Evolutionary conservation across 2,329 filamentous ascomycete genomes (phyloP).

Genomic region (Cordyceps javanica): DNA sequence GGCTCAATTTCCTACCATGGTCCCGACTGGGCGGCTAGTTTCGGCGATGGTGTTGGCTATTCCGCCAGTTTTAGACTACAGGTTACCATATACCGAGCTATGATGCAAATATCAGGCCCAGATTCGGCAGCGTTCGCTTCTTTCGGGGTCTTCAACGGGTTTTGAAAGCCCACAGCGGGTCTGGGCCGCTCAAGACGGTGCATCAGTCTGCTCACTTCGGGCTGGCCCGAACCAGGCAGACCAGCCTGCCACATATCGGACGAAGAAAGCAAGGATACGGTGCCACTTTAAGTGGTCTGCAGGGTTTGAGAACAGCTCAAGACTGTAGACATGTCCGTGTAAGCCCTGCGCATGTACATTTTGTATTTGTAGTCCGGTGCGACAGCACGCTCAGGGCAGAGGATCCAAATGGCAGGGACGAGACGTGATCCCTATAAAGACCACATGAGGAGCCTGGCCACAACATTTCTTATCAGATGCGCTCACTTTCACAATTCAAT

Average conservation of each 20-base stretch:
- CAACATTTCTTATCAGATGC: neutral
- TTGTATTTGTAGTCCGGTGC: too few relatives aligned
- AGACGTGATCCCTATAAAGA: neutral
- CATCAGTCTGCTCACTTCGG: neutral
- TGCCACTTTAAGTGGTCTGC: neutral
- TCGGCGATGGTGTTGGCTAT: neutral
- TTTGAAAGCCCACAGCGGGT: neutral
- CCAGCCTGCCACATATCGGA: neutral
- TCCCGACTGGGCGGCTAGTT: neutral
- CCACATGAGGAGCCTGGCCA: neutral
- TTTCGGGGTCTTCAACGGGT: neutral
- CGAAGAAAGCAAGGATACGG: neutral
- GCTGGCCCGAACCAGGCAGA: neutral
- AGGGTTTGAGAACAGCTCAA: neutral
- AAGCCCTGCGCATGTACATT: neutral
- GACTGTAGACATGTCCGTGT: too few relatives aligned
- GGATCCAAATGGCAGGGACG: too few relatives aligned
- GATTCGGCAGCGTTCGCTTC: neutral
- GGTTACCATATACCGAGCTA: neutral
- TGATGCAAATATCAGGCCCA: neutral
- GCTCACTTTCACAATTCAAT: neutral
- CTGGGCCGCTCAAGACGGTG: neutral
- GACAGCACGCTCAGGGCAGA: too few relatives aligned
- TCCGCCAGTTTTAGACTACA: neutral
- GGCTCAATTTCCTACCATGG: too few relatives aligned